Evolutionary conservation across 2,329 filamentous ascomycete genomes (phyloP), one percentile per base, ranked within the genome.

Genomic region (Cadophora sp.): DNA sequence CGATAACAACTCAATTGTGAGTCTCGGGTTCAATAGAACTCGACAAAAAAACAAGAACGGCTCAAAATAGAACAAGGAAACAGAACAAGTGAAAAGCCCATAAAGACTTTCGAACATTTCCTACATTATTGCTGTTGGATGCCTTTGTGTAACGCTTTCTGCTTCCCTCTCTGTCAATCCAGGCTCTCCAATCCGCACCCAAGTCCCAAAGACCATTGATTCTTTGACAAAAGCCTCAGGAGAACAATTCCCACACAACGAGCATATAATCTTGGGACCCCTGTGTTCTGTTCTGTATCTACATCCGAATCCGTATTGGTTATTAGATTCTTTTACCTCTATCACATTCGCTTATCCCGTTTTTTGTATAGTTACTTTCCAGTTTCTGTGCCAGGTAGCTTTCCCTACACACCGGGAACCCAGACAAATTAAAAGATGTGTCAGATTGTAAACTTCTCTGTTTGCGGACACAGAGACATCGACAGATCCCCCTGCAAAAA

Each of bases 11-110:
- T 5, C 13, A 22, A 24, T 58, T 58, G 55, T 58, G 3, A 18
- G n/a, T 41, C 33, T 11, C 33, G 20, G n/a, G 11, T 20, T 16
- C 36, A 58, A 43, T 14, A 20, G 22, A 58, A 18, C 8, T 22
- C 7, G 1, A 56, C 33, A 56, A 41, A 1, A 18, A 27, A 11
- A 14, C n/a, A n/a, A 13, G 16, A 24, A 20, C 11, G 22, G n/a
- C 36, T 39, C 20, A 18, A 58, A 58, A 43, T 58, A 58, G 55
- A 39, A 58, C 55, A 56, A 56, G 13, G 11, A 3, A 55, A 41
- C n/a, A 43, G 33, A 43, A 41, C 55, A 58, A 27, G 13, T 24
- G 18, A 56, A 3, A 6, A 16, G 8, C 2, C 14, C 16, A 24
- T 27, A 2, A 41, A 30, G 27, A 30, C 27, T 30, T 30, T 4